These are phyloP conservation scores for Cryphonectria parasitica DNA, from an alignment of 2,329 filamentous ascomycete species.

Conservation along the genomic window DNA sequence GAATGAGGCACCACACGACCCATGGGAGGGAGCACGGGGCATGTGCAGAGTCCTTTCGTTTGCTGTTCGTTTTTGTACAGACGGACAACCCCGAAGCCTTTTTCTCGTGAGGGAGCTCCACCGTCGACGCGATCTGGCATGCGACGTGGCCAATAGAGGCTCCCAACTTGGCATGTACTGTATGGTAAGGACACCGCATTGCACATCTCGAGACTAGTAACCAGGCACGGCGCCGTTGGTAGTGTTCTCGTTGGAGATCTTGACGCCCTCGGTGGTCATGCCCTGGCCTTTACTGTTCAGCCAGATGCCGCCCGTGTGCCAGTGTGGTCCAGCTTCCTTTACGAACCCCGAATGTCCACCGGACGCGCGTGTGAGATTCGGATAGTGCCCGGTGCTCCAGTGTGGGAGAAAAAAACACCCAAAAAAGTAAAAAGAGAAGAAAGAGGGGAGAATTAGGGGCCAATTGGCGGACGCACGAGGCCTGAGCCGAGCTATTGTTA, in stretches of 20 bases:
- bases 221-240: slow-evolving; percentile 63
- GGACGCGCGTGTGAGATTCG: neutral
- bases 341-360: neutral
- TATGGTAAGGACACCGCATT: neutral
- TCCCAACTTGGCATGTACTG: neutral
- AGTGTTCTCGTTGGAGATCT: slow-evolving; percentile 65
- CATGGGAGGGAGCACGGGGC: neutral
- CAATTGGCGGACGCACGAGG: neutral
- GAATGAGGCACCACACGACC: neutral
- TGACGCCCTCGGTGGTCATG: slow-evolving; percentile 57
- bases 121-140: neutral
- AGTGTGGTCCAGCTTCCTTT: neutral
- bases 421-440: neutral
- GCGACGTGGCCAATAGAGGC: neutral
- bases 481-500: neutral
- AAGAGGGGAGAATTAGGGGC: neutral
- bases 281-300: slow-evolving; percentile 62
- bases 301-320: slow-evolving; percentile 58
- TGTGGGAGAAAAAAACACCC: neutral
- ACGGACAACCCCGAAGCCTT: neutral
- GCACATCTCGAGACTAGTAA: no score
- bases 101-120: neutral
- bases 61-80: neutral
- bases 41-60: neutral
- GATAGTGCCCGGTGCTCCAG: neutral